Evolutionary conservation across 2,329 filamentous ascomycete species (phyloP).

Genomic region (Leptoxyphium fumago): DNA sequence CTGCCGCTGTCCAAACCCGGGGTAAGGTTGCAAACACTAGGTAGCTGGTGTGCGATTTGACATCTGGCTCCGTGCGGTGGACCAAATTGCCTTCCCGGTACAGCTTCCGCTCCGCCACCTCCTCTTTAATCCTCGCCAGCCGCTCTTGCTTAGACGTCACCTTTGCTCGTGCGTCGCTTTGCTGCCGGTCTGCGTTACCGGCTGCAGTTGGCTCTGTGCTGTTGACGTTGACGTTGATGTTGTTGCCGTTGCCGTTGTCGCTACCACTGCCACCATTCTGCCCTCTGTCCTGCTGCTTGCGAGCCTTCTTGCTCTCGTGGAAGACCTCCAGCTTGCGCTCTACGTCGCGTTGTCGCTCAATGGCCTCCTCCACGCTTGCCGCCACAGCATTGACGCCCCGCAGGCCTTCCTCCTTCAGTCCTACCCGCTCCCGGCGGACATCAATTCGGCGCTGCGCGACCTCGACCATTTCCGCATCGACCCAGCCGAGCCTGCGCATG

Average conservation of each 20-base stretch:
- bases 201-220: background rate
- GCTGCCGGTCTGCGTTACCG: background rate
- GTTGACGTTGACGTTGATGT: background rate
- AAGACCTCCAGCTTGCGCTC: conserved; percentile 55
- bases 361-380: conserved; percentile 63
- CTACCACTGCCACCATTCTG: conserved; percentile 26
- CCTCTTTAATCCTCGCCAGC: conserved; percentile 20
- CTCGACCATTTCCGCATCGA: conserved; percentile 87
- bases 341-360: conserved; percentile 57
- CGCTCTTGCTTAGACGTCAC: conserved; percentile 22
- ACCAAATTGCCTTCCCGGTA: conserved; percentile 67
- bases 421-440: conserved; percentile 66
- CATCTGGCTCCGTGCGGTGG: conserved; percentile 69
- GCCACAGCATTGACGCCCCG: conserved; percentile 55
- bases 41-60: conserved; percentile 97
- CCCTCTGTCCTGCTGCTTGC: background rate
- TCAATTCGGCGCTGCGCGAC: conserved; percentile 67
- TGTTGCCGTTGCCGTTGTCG: conserved; percentile 1
- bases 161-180: background rate
- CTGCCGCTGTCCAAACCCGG: conserved; percentile 68
- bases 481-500: conserved; percentile 71
- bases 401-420: conserved; percentile 52
- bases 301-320: conserved; percentile 29
- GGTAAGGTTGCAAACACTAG: conserved; percentile 84
- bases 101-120: conserved; percentile 33